phyloP scores from a whole-genome alignment of 2,329 filamentous ascomycete species.

The Fusarium goolgardi region DNA sequence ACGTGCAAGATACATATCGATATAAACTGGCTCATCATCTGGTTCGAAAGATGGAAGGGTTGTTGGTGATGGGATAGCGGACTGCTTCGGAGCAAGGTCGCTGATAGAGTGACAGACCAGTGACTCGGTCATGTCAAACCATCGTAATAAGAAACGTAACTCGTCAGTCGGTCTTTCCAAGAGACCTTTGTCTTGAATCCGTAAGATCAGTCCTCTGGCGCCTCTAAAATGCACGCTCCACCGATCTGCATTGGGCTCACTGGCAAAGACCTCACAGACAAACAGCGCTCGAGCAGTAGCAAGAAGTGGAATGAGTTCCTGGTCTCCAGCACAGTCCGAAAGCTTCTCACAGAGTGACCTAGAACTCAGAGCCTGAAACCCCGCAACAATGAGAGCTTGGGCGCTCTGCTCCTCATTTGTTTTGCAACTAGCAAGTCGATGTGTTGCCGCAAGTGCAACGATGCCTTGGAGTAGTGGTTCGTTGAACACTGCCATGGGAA shows the following conservation, averaged over 20 bases:
- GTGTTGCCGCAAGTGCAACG: constrained; percentile 33
- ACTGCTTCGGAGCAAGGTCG: constrained; percentile 29
- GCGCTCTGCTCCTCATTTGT: constrained; percentile 29
- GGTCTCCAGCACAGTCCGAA: constrained; percentile 27
- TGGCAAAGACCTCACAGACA: constrained; percentile 37
- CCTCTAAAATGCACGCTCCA: constrained; percentile 39
- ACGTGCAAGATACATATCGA: constrained; percentile 36
- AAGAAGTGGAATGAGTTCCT: constrained; percentile 26
- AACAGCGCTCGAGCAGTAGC: constrained; percentile 29
- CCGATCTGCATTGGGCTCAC: constrained; percentile 31
- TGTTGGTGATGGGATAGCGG: constrained; percentile 28
- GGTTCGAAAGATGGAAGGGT: constrained; percentile 13
- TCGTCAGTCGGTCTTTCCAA: constrained; percentile 26
- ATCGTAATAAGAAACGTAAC: constrained; percentile 29
- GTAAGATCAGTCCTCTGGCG: constrained; percentile 28
- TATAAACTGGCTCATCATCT: constrained; percentile 27
- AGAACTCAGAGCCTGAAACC: constrained; percentile 36
- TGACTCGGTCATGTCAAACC: constrained; percentile 39
- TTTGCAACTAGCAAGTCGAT: constrained; percentile 31
- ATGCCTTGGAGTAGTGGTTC: constrained; percentile 32
- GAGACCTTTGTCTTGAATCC: constrained; percentile 20
- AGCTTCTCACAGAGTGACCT: constrained; percentile 31
- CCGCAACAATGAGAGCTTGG: constrained; percentile 28
- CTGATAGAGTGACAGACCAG: constrained; percentile 28
- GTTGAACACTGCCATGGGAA: constrained; percentile 36